These are phyloP conservation scores for Calonectria leucothoes DNA, from an alignment of 2,329 filamentous ascomycete species.

Conservation along the genomic window DNA sequence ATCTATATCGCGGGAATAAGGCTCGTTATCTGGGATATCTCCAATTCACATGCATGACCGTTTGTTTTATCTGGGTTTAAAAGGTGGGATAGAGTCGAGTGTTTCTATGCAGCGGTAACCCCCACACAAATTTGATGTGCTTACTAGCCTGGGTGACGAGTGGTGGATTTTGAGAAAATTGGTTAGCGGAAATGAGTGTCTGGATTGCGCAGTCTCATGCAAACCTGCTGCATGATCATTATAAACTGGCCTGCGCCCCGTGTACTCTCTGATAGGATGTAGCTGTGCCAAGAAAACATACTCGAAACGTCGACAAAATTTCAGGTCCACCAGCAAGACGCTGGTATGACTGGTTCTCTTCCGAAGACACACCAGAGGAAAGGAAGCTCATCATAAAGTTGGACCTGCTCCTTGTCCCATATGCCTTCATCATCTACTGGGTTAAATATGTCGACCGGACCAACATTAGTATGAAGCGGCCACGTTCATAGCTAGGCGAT, in stretches of 20 bases:
- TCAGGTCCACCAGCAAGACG: conserved; percentile 15
- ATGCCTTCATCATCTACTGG: conserved; percentile 43
- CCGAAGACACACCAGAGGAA: conserved; percentile 54
- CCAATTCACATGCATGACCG: background rate
- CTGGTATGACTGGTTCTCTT: conserved; percentile 58
- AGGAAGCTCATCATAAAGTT: conserved; percentile 64
- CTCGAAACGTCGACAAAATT: conserved; percentile 4
- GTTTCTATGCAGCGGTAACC: background rate
- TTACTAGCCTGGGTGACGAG: conserved; percentile 14
- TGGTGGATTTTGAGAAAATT: background rate
- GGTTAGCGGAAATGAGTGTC: background rate
- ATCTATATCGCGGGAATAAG: background rate
- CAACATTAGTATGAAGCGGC: conserved; percentile 26
- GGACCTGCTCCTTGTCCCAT: conserved; percentile 66
- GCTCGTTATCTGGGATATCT: background rate
- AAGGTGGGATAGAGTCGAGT: conserved; percentile 3
- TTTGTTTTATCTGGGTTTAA: background rate
- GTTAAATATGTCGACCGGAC: conserved; percentile 36
- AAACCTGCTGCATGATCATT: background rate
- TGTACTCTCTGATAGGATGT: background rate
- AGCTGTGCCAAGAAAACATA: background rate
- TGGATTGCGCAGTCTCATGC: background rate
- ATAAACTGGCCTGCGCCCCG: background rate
- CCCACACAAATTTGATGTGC: conserved; percentile 18
- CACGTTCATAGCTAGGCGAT: fast-evolving